Evolutionary conservation across 768 basidiomycete species (phyloP).

Genomic region (Lactarius hatsudake): DNA sequence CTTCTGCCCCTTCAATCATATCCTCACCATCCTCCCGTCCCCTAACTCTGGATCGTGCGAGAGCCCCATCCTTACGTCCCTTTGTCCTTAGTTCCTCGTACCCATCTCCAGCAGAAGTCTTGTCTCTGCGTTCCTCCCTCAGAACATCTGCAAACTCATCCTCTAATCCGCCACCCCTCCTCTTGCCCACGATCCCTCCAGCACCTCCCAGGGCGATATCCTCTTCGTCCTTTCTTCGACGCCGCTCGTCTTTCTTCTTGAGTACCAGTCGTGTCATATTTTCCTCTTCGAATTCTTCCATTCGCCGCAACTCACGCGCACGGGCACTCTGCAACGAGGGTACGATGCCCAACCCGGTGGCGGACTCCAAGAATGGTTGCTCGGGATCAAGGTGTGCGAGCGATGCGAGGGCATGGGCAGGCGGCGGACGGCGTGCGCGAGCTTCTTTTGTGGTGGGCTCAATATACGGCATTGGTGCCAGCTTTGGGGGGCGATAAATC

Average conservation of each 20-base stretch:
- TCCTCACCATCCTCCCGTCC: constrained; percentile 34
- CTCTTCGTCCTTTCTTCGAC: constrained; percentile 76
- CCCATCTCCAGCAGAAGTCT: constrained; percentile 55
- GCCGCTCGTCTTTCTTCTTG: constrained; percentile 80
- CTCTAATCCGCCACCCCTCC: constrained; percentile 68
- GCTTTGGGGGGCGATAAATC: constrained; percentile 80
- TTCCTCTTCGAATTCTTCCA: constrained; percentile 91
- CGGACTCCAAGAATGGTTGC: constrained; percentile 67
- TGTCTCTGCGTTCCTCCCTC: constrained; percentile 47
- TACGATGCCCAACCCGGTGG: constrained; percentile 65
- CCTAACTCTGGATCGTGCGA: constrained; percentile 55
- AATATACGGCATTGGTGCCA: constrained; percentile 86
- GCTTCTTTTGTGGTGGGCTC: constrained; percentile 52
- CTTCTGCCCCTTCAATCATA: constrained; percentile 34
- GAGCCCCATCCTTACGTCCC: constrained; percentile 58
- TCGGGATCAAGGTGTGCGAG: constrained; percentile 51
- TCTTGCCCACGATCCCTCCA: constrained; percentile 42
- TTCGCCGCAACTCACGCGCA: constrained; percentile 72
- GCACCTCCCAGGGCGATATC: constrained; percentile 84
- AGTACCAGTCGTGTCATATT: constrained; percentile 89
- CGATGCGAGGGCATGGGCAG: constrained; percentile 56
- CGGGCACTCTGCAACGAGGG: constrained; percentile 62
- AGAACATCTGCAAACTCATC: constrained; percentile 86
- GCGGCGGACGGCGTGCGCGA: constrained; percentile 47
- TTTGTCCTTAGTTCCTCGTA: constrained; percentile 76